Evolutionary conservation across 495 filamentous ascomycete genomes (phyloP).

Genomic region (Pyrenopolyporus hunteri): DNA sequence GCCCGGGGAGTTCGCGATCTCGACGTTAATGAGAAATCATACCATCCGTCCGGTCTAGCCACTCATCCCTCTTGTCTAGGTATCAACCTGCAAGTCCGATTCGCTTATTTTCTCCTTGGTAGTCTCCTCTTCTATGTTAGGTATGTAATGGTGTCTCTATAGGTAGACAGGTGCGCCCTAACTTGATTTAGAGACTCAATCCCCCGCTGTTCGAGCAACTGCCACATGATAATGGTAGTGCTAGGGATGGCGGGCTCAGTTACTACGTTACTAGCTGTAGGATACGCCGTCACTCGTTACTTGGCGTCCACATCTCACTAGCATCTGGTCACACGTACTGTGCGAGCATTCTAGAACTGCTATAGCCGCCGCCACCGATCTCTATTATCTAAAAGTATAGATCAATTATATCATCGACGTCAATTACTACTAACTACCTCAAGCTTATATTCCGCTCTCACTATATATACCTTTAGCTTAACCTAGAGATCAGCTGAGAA

Average conservation of each 20-base stretch:
- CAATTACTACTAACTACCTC: no score
- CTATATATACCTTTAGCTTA: no score
- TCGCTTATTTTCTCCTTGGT: slow-evolving; percentile 25
- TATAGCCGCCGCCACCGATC: not conserved
- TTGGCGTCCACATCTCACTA: not conserved
- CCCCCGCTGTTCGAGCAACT: slow-evolving; percentile 4
- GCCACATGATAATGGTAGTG: slow-evolving; percentile 3
- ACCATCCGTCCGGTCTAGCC: slow-evolving; percentile 20
- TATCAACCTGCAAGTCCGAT: slow-evolving; percentile 8
- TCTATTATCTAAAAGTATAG: no score
- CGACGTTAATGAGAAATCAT: slow-evolving; percentile 23
- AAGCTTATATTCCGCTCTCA: no score
- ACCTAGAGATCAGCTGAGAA: no score
- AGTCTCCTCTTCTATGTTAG: no score
- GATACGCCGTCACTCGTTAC: slow-evolving; percentile 21
- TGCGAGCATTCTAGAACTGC: not conserved
- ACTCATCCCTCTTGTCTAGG: slow-evolving; percentile 13
- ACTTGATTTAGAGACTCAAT: slow-evolving; percentile 9
- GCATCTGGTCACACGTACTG: not conserved
- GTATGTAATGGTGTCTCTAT: no score
- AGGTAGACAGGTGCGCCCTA: no score
- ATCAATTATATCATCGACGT: no score
- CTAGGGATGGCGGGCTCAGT: not conserved
- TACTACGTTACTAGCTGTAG: slow-evolving; percentile 25
- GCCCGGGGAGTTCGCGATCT: slow-evolving; percentile 11